Base-by-base conservation (phyloP, 2,329 filamentous ascomycete species). In the Colletotrichum aenigma region DNA sequence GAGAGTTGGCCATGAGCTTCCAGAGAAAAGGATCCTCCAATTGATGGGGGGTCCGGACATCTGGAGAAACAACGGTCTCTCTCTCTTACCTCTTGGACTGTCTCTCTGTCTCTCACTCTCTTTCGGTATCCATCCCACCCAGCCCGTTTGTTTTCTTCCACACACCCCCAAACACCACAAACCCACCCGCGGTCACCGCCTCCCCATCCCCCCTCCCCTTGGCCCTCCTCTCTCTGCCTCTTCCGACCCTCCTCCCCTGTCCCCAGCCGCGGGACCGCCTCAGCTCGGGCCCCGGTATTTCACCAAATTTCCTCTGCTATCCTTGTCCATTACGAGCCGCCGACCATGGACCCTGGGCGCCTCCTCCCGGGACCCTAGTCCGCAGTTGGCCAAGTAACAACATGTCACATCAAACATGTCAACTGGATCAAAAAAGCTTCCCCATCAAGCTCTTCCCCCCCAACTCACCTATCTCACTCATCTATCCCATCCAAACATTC, bases 401-500 rank as follows among this genome's bases (percentile, higher is more conserved):
- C 58, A 64, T 74, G 73, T 73, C 73, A 75, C 64, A 58, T 73
- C 73, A 75, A 75, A 75, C 21, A 75, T 64, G 70, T 68, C 70
- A n/a, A 67, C 58, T 58, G 38, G 62, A 70, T 48, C 64, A 71
- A 70, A 76, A 74, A 76, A 70, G 71, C 74, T 76, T 75, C 74
- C 65, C 66, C 74, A 56, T 74, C 71, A 30, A 76, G 71, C 71
- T 74, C 71, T 55, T 24, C 21, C 36, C 24, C 55, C 68, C 69
- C 55, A 43, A 43, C 38, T 43, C 38, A 43, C 52, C 52, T 30
- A 48, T 70, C 26, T 21, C 43, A 58, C 58, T 48, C 70, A 62
- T 61, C 62, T 55, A 71, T 56, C 58, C 62, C 71, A 67, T 74
- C 61, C 58, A 82, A 80, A 66, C 81, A 81, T 73, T 81, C 79